Evolutionary conservation across 306 rosid genomes (phyloP).

Genomic region (Adenanthera pavonina): DNA sequence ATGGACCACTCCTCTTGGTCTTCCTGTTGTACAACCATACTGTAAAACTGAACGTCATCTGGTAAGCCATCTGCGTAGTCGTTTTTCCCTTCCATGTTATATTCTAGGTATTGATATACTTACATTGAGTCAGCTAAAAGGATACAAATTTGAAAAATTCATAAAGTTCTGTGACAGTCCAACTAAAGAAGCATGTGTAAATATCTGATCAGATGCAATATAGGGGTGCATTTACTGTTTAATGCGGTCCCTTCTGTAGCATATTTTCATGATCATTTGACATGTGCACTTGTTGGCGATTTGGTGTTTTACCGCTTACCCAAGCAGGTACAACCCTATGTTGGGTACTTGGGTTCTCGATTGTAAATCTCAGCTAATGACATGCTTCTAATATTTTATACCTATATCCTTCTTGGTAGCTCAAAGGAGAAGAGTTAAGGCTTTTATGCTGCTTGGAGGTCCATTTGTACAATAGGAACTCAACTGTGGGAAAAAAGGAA

Average conservation of each 20-base stretch:
- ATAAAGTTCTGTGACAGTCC: neutral
- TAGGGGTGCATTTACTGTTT: constrained; percentile 18
- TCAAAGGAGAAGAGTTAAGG: neutral
- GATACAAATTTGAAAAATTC: neutral
- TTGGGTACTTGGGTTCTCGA: neutral
- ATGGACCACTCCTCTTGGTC: constrained; percentile 94
- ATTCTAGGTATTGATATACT: neutral
- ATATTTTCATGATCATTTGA: constrained; percentile 2
- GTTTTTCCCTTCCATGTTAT: neutral
- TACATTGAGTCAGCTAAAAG: neutral
- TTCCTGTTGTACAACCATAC: constrained; percentile 90
- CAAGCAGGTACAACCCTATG: neutral
- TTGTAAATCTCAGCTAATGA: neutral
- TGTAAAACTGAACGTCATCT: constrained; percentile 76
- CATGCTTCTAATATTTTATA: neutral
- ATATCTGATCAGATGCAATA: neutral
- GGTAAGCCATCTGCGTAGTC: constrained; percentile 53
- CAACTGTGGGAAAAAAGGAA: neutral
- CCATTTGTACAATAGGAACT: constrained; percentile 1
- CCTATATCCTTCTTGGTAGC: neutral
- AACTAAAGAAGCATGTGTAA: neutral
- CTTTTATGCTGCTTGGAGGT: constrained; percentile 12
- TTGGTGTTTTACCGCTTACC: neutral
- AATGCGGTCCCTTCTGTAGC: neutral
- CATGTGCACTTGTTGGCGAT: neutral